Conservation (phyloP, 192 early-diverging fungal genomes). For the Coemansia sp. region DNA sequence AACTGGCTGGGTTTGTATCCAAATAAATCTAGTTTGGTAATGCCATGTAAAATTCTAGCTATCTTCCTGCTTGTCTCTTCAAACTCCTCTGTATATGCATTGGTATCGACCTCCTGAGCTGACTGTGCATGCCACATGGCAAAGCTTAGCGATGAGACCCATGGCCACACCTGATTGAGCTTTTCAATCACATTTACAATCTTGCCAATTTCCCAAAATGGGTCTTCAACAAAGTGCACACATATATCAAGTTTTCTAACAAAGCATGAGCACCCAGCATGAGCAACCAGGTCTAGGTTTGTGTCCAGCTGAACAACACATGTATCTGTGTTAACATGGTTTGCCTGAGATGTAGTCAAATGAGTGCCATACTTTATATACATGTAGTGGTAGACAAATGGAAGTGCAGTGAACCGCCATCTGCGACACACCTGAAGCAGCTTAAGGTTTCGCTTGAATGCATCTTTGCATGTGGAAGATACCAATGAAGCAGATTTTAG, state of each 20-base stretch:
- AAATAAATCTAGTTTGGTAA: neutral
- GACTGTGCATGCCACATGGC: neutral
- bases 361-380: too few species aligned
- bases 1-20: neutral
- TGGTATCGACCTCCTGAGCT: neutral
- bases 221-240: neutral
- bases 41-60: neutral
- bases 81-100: neutral
- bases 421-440: too few species aligned
- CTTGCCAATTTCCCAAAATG: neutral
- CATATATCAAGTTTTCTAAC: neutral
- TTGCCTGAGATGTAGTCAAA: too few species aligned
- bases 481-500: too few species aligned
- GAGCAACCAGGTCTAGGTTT: neutral
- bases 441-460: too few species aligned
- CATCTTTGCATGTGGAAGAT: too few species aligned
- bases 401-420: too few species aligned
- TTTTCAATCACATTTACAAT: neutral
- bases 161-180: neutral
- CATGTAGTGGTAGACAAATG: too few species aligned
- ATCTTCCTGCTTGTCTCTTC: neutral
- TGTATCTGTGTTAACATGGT: neutral
- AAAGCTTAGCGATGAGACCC: neutral
- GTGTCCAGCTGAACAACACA: neutral
- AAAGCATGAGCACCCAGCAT: neutral